Base-by-base conservation (phyloP, 441 rosid species). In the Arabidopsis hybrid region DNA sequence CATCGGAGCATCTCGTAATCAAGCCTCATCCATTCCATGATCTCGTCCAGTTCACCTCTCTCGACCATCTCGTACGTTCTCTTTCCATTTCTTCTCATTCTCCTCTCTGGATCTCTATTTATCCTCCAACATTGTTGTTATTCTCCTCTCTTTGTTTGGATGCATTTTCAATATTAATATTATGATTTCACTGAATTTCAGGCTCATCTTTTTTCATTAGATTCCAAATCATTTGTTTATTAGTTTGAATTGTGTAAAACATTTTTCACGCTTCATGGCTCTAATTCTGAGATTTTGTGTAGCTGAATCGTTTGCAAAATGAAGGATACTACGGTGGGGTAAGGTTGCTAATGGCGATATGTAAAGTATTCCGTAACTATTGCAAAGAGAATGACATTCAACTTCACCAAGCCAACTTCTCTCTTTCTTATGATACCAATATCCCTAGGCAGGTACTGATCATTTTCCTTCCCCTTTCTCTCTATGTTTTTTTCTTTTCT, bases 291-390 rank as follows among this genome's bases (percentile, higher is more conserved):
- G 26, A 21, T 29, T 29, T 29, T 4, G 3, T 29, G 14, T 60
- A 95, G 96, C 81, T 88, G 74, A 75, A 77, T 67, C 85, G 97
- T 67, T 79, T 91, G 86, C 81, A 85, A 58, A 92, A 69, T 53
- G 98, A 92, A 86, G 98, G 97, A 4, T 95, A 86, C 71, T 92
- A 92, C 78, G 98, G 96, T 51, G 99, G 99, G 5, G 95, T 92
- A 0, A 83, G 98, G 63, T 81, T 92, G 88, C 86, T 95, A n/a
- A 86, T 95, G 99, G 89, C 99, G 0, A 88, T 91, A 53, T 95
- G 95, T 61, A 91, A 87, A 79, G 85, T 89, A 8, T 95, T 95
- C 71, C 53, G 60, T 47, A 60, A 47, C 60, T 65, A 91, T 60
- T 92, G 98, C 80, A 83, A 81, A 67, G 87, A 85, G 17, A 85